These are phyloP conservation scores for Carex parvula DNA, from an alignment of 176 grass and related monocot species.

Conservation along the genomic window DNA sequence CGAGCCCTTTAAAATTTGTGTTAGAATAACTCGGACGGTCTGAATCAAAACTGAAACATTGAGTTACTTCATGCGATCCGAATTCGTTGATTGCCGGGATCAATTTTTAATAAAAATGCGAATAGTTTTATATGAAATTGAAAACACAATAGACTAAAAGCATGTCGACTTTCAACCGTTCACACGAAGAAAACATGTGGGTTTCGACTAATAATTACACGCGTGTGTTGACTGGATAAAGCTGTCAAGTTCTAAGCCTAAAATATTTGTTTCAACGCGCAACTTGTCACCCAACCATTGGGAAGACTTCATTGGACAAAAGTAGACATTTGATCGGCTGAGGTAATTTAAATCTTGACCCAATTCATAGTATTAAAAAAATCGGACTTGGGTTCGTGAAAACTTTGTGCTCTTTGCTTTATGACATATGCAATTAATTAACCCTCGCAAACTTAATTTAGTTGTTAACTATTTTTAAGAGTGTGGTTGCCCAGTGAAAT, in stretches of 20 bases:
- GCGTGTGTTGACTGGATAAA: neutral
- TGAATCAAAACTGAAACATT: too few relatives aligned
- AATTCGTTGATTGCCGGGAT: neutral
- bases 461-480: neutral
- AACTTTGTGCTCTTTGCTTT: neutral
- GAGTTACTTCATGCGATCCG: too few relatives aligned
- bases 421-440: neutral
- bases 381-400: neutral
- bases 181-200: neutral
- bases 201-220: neutral
- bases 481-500: neutral
- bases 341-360: neutral
- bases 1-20: too few relatives aligned
- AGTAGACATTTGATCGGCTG: neutral
- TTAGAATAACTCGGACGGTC: too few relatives aligned
- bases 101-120: neutral
- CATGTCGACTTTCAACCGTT: neutral
- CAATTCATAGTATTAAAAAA: too few relatives aligned
- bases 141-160: neutral
- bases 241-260: neutral
- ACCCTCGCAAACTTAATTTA: neutral
- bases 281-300: neutral
- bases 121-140: neutral
- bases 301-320: neutral
- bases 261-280: neutral